phyloP scores from a whole-genome alignment of 129 eudicot species.

The Glebionis coronaria region DNA sequence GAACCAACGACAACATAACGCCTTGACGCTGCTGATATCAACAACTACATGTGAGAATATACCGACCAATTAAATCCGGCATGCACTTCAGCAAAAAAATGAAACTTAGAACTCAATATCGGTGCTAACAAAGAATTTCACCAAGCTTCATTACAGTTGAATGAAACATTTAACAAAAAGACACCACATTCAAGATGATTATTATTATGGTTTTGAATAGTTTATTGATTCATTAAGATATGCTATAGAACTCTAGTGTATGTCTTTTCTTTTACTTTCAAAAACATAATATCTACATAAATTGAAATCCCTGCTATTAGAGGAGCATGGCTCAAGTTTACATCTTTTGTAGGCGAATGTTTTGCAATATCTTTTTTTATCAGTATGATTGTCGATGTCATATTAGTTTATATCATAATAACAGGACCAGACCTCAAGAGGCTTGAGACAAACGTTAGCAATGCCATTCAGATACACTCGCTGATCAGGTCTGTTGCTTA shows the following conservation, averaged over 20 bases:
- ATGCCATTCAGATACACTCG: no score
- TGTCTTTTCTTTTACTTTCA: constrained; percentile 30
- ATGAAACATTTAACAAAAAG: constrained; percentile 9
- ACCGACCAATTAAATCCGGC: constrained; percentile 93
- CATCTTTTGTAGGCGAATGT: no score
- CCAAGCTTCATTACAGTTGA: no score
- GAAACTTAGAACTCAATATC: neutral
- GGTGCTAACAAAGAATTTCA: neutral
- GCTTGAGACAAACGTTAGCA: no score
- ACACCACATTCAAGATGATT: neutral
- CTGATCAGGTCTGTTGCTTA: no score
- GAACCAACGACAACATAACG: constrained; percentile 92
- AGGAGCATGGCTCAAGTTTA: constrained; percentile 46
- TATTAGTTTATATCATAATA: no score
- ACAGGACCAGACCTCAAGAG: no score
- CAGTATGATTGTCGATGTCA: no score
- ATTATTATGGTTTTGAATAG: constrained; percentile 4
- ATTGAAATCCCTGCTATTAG: constrained; percentile 34
- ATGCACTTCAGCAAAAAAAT: constrained; percentile 74
- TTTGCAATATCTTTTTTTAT: no score
- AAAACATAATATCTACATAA: constrained; percentile 37
- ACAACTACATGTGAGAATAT: constrained; percentile 77
- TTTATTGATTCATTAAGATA: neutral
- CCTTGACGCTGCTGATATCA: constrained; percentile 88
- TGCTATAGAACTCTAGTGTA: neutral